Evolutionary conservation across 2,329 filamentous ascomycete species (phyloP).

Genomic region (Phoma sp.): DNA sequence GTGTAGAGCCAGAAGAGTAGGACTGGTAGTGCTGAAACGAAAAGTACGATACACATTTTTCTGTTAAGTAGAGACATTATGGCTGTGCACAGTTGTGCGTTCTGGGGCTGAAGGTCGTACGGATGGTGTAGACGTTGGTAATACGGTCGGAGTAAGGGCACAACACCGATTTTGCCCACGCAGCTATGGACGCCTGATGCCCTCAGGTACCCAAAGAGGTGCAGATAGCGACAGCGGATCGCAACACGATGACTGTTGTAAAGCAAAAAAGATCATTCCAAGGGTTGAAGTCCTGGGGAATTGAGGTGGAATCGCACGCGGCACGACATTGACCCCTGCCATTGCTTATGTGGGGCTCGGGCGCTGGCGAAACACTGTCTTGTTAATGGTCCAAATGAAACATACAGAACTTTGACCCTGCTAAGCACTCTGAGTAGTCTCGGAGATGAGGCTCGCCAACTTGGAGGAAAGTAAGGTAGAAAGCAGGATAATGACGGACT

Average conservation of each 20-base stretch:
- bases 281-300: background rate
- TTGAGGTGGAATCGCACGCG: background rate
- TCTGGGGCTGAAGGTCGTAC: background rate
- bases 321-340: background rate
- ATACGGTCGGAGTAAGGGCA: constrained; percentile 3
- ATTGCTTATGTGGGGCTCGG: constrained; percentile 7
- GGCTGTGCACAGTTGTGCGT: background rate
- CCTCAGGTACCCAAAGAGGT: background rate
- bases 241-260: background rate
- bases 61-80: constrained; percentile 7
- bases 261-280: background rate
- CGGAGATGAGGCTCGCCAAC: too few relatives aligned
- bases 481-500: too few relatives aligned
- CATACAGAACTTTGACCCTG: background rate
- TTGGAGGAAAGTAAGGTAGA: too few relatives aligned
- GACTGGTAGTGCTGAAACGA: background rate
- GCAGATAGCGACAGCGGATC: background rate
- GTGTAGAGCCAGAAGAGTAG: constrained; percentile 9
- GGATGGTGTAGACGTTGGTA: background rate
- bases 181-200: background rate
- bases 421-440: background rate
- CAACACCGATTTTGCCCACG: constrained; percentile 1
- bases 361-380: background rate
- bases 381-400: background rate
- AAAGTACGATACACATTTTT: background rate